These are phyloP conservation scores for Zea luxurians DNA, from an alignment of 176 grass and related monocot species.

Conservation along the genomic window DNA sequence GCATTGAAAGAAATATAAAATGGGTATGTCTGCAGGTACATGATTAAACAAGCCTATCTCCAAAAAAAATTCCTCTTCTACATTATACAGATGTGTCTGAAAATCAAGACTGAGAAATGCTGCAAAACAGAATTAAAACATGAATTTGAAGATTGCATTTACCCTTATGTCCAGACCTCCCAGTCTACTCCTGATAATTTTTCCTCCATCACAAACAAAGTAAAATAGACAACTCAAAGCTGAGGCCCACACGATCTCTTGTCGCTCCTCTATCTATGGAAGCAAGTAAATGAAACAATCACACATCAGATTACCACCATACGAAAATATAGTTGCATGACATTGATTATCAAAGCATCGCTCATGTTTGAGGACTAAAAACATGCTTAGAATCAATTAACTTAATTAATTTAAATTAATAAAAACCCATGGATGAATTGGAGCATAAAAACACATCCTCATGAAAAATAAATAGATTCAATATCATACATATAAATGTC, in stretches of 20 bases:
- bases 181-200: constrained; percentile 82
- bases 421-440: background rate
- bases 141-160: constrained; percentile 33
- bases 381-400: background rate
- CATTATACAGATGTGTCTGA: background rate
- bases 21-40: background rate
- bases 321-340: background rate
- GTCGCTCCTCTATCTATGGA: constrained; percentile 80
- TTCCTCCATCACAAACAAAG: constrained; percentile 91
- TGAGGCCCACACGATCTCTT: constrained; percentile 99
- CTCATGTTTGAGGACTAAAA: background rate
- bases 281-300: constrained; percentile 9
- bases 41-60: background rate
- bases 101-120: background rate
- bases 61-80: background rate
- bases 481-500: background rate
- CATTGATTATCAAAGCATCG: background rate
- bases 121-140: constrained; percentile 28
- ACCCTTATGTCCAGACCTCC: constrained; percentile 98
- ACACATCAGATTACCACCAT: constrained; percentile 12
- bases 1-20: constrained; percentile 11
- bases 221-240: constrained; percentile 96
- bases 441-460: background rate
- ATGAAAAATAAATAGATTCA: background rate
- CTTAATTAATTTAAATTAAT: constrained; percentile 8